These are phyloP conservation scores for Tylopilus felleus DNA, from an alignment of 768 basidiomycete genomes.

Conservation along the genomic window DNA sequence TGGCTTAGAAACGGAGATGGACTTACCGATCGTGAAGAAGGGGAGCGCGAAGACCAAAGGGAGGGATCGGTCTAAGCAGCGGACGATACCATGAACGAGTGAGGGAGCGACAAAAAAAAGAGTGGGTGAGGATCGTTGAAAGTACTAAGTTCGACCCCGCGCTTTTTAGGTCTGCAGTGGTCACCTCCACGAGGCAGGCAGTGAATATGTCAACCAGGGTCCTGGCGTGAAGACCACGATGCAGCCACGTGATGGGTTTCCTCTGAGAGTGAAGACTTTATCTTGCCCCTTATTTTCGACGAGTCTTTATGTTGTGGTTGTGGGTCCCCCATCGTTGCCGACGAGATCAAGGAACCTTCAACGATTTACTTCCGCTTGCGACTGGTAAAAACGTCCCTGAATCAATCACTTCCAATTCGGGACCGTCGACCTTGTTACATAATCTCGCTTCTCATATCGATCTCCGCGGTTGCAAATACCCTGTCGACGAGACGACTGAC, in stretches of 20 bases:
- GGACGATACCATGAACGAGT: slow-evolving; percentile 16
- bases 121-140: slow-evolving; percentile 4
- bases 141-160: not conserved
- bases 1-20: not conserved
- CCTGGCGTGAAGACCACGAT: slow-evolving; percentile 13
- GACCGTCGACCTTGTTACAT: not conserved
- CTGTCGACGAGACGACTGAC: slow-evolving; percentile 44
- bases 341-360: slow-evolving; percentile 15
- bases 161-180: slow-evolving; percentile 14
- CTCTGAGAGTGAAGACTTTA: not conserved
- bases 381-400: not conserved
- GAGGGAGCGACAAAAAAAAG: slow-evolving; percentile 6
- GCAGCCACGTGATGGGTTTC: slow-evolving; percentile 3
- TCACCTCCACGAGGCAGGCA: slow-evolving; percentile 18
- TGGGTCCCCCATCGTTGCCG: slow-evolving; percentile 1
- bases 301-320: slow-evolving; percentile 6
- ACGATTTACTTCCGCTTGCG: slow-evolving; percentile 21
- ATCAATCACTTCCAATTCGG: slow-evolving; percentile 10
- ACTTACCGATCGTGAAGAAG: slow-evolving; percentile 27
- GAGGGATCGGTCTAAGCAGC: slow-evolving; percentile 1
- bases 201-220: not conserved
- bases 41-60: not conserved
- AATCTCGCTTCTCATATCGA: slow-evolving; percentile 41
- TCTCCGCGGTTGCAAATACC: slow-evolving; percentile 84
- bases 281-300: slow-evolving; percentile 4